Evolutionary conservation across 345 rosid genomes (phyloP), one percentile per base, ranked within the genome.

Genomic region (Syzygium oleosum): DNA sequence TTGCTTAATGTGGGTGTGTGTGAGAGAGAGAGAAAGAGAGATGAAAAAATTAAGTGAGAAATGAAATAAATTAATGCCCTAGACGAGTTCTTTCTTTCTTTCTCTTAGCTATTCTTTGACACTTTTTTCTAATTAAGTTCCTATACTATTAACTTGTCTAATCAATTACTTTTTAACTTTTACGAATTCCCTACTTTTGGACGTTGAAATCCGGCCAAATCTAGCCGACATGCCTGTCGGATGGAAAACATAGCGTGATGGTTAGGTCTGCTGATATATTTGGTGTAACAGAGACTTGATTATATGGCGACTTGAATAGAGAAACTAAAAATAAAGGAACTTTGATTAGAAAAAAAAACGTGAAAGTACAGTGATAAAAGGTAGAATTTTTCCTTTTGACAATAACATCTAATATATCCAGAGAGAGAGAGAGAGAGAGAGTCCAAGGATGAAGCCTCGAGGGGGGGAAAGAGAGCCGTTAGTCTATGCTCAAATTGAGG

Each of bases 1-100:
- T 61, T n/a, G 38, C 73, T n/a, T 61, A 14, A 61, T 25, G 65
- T 3, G 1, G 27, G 31, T 12, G 16, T 27, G n/a, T n/a, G 52
- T 51, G 56, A 65, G 41, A 65, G 21, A 63, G 41, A 52, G 53
- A 52, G 53, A 3, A 17, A 52, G 23, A 19, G 58, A 19, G 58
- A 54, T 43, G 46, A 43, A 43, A 43, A 43, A 43, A 43, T 43
- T 43, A 43, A 7, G 46, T 6, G 46, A 43, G 46, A 43, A 43
- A 43, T 43, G 46, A 43, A 43, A 43, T 2, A 61, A 61, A 61
- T n/a, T n/a, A n/a, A 61, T n/a, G 34, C 73, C 6, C 31, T n/a
- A 0, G 21, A 61, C 4, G 7, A 0, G 38, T 61, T n/a, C 5
- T 4, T n/a, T 61, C 73, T 61, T n/a, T 13, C 2, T 13, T 61